A percentile compares a stretch with the other conserved stretches of the same genome.
phyloP scores from a whole-genome alignment of 106 monocot genomes.

The Platanthera guangdongensis region DNA sequence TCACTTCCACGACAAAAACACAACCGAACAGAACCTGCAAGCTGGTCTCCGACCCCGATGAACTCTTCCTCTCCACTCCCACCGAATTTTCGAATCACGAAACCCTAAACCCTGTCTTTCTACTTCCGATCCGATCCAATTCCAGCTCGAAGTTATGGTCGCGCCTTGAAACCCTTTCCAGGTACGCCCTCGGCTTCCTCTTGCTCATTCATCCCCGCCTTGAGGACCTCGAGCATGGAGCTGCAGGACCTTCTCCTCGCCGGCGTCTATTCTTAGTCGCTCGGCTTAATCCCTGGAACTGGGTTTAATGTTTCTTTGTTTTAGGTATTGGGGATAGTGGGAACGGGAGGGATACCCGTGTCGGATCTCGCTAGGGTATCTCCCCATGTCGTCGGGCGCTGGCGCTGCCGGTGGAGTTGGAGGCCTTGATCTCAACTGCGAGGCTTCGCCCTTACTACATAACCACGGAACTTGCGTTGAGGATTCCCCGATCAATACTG shows the following conservation, averaged over 20 bases:
- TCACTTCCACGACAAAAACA: not conserved
- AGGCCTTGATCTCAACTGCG: conserved; percentile 4
- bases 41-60: conserved; percentile 3
- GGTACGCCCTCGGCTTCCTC: not conserved
- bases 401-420: not conserved
- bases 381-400: conserved; percentile 2
- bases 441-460: not conserved
- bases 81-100: not conserved
- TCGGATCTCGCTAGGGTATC: conserved; percentile 3
- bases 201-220: not conserved
- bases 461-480: not conserved
- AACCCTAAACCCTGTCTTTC: conserved; percentile 1
- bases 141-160: not conserved
- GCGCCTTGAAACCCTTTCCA: not conserved
- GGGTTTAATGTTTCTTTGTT: not conserved
- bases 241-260: not conserved
- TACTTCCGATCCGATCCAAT: not conserved
- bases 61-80: not conserved
- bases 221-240: not conserved
- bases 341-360: not conserved
- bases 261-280: not conserved
- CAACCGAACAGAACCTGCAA: not conserved
- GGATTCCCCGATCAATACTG: not conserved
- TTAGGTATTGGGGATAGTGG: not conserved
- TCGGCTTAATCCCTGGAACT: not conserved